Evolutionary conservation across 208 protist genomes (phyloP).

Genomic region (Leishmania gerbilli): DNA sequence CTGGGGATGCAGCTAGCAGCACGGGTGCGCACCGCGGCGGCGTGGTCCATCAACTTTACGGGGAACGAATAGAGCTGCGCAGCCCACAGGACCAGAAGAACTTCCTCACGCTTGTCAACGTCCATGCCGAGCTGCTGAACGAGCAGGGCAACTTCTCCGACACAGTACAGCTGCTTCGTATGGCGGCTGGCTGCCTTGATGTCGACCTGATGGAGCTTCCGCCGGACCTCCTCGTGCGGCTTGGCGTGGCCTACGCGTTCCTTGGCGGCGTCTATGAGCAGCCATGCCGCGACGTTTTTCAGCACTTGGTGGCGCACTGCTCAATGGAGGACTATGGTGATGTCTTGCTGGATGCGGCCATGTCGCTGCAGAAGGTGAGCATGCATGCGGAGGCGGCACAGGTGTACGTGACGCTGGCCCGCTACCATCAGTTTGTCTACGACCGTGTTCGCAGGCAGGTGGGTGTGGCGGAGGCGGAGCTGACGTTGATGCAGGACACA

Average conservation of each 20-base stretch:
- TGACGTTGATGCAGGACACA: conserved; percentile 25
- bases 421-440: conserved; percentile 70
- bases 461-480: conserved; percentile 19
- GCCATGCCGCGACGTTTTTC: conserved; percentile 79
- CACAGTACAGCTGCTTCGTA: conserved; percentile 70
- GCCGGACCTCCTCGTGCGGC: conserved; percentile 82
- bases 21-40: not conserved
- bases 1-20: not conserved
- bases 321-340: conserved; percentile 85
- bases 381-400: conserved; percentile 59
- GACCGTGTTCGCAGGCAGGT: conserved; percentile 26
- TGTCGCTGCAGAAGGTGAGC: conserved; percentile 71
- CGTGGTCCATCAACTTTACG: conserved; percentile 51
- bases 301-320: conserved; percentile 77
- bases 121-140: conserved; percentile 87
- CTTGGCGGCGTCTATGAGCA: conserved; percentile 53
- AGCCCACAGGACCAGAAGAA: conserved; percentile 55
- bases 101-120: conserved; percentile 89
- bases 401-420: conserved; percentile 68
- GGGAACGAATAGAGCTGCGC: conserved; percentile 48
- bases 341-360: conserved; percentile 79
- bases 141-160: conserved; percentile 82
- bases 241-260: conserved; percentile 83
- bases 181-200: conserved; percentile 64
- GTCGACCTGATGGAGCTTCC: conserved; percentile 76